Evolutionary conservation across 2,329 filamentous ascomycete genomes (phyloP).

Genomic region (Westerdykella ornata): DNA sequence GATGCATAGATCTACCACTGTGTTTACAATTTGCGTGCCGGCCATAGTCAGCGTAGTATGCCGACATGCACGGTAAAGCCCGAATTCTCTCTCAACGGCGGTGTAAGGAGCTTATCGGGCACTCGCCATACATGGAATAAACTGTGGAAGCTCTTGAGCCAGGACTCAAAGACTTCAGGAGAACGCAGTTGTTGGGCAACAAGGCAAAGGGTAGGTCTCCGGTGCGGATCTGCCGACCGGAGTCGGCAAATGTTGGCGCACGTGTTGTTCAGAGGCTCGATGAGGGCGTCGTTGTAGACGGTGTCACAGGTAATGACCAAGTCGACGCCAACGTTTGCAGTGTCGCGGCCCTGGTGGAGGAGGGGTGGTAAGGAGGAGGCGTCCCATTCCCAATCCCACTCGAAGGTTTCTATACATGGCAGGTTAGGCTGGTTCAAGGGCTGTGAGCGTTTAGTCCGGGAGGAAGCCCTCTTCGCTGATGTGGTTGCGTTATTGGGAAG

Average conservation of each 20-base stretch:
- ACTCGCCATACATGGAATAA: slow-evolving; percentile 72
- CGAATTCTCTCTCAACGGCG: slow-evolving; percentile 54
- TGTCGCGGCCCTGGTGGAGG: slow-evolving; percentile 39
- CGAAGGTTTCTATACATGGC: slow-evolving; percentile 48
- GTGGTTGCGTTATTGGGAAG: slow-evolving; percentile 5
- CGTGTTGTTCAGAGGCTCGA: slow-evolving; percentile 73
- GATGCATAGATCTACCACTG: no score
- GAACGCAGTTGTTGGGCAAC: slow-evolving; percentile 85
- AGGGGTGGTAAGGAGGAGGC: slow-evolving; percentile 44
- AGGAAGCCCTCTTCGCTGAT: background rate
- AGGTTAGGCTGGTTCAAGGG: background rate
- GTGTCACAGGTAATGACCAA: slow-evolving; percentile 82
- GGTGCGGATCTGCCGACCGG: slow-evolving; percentile 28
- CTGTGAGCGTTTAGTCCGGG: background rate
- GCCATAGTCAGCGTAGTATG: slow-evolving; percentile 23
- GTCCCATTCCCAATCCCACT: slow-evolving; percentile 77
- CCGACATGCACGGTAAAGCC: slow-evolving; percentile 83
- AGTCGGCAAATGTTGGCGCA: slow-evolving; percentile 68
- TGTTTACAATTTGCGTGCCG: no score
- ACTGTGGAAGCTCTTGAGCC: slow-evolving; percentile 62
- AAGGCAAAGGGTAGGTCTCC: slow-evolving; percentile 61
- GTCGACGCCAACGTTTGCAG: slow-evolving; percentile 49
- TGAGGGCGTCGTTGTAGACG: slow-evolving; percentile 85
- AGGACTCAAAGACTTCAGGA: slow-evolving; percentile 75
- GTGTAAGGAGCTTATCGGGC: slow-evolving; percentile 55